These are phyloP conservation scores for Schoenoplectus triqueter DNA, from an alignment of 202 grass and related monocot species.

Conservation along the genomic window DNA sequence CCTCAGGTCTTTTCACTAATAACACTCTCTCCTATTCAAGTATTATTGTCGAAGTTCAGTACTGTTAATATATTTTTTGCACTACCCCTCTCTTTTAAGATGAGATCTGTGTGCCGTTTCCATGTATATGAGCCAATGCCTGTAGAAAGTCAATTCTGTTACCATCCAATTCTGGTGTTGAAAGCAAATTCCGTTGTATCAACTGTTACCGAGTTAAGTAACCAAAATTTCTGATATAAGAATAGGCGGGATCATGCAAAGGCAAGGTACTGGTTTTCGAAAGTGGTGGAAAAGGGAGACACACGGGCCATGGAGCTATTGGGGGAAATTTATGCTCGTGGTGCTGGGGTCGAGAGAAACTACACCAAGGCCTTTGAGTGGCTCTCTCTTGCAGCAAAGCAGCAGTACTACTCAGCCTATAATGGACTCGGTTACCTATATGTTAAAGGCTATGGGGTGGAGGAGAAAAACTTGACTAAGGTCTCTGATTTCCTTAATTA, in stretches of 20 bases:
- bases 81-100: neutral
- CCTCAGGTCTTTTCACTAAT: constrained; percentile 41
- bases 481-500: constrained; percentile 52
- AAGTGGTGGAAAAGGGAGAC: constrained; percentile 84
- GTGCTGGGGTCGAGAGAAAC: constrained; percentile 90
- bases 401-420: constrained; percentile 95
- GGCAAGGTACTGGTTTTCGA: constrained; percentile 82
- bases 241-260: constrained; percentile 69
- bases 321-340: constrained; percentile 95
- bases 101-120: neutral
- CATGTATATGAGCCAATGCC: neutral
- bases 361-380: constrained; percentile 93
- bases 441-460: constrained; percentile 96
- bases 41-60: neutral
- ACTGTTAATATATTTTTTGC: neutral
- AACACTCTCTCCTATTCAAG: neutral
- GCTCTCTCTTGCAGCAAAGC: constrained; percentile 73
- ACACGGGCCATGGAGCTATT: constrained; percentile 75
- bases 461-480: constrained; percentile 88
- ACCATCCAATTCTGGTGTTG: neutral
- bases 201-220: neutral
- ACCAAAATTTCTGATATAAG: constrained; percentile 9
- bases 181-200: neutral
- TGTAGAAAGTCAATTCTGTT: neutral
- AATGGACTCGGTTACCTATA: constrained; percentile 98